Base-by-base conservation (phyloP, 2,329 filamentous ascomycete species). In the Arthrobotrys sphaeroides region DNA sequence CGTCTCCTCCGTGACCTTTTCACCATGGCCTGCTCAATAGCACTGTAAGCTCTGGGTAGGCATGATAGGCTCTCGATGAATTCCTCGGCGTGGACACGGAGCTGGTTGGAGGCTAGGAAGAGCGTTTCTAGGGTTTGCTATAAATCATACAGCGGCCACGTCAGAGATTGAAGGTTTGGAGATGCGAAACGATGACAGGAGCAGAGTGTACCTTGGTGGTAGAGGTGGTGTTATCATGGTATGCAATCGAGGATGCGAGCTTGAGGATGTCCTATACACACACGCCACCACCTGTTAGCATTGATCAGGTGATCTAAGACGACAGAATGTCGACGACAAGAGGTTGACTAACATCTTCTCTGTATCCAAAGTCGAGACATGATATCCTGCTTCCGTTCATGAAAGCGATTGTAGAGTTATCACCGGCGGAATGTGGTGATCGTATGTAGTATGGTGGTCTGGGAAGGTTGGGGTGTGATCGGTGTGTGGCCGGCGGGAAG, bases 321-420 rank as follows among this genome's bases (percentile, higher is more conserved):
- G 40, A 68, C 9, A 38, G 26, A 53, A 18, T n/a, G 12, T 36
- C 24, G 13, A 18, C 18, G 31, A 36, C 7, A 45, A 36, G 20
- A 26, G 57, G n/a, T n/a, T n/a, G n/a, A 75, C 72, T 28, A 26
- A 75, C 72, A 69, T 75, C 72, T 57, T 75, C 72, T 69, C 64
- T 75, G 57, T 75, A 75, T 12, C 72, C 72, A 65, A 75, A 75
- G 57, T 75, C 72, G 64, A 75, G 72, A 59, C 72, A 75, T 69
- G 72, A 68, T 55, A 75, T 69, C 59, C 72, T 75, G 49, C 72
- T 75, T 65, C 72, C 72, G 72, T 75, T 75, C 72, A 75, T 75
- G 49, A 66, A 69, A 75, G 45, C 72, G 72, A 64, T 57, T 51
- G 66, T 31, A 36, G 24, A 33, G 12, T 22, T 70, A 55, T 38